phyloP scores from a whole-genome alignment of 2,329 filamentous ascomycete species.

The Aspergillus brasiliensis region DNA sequence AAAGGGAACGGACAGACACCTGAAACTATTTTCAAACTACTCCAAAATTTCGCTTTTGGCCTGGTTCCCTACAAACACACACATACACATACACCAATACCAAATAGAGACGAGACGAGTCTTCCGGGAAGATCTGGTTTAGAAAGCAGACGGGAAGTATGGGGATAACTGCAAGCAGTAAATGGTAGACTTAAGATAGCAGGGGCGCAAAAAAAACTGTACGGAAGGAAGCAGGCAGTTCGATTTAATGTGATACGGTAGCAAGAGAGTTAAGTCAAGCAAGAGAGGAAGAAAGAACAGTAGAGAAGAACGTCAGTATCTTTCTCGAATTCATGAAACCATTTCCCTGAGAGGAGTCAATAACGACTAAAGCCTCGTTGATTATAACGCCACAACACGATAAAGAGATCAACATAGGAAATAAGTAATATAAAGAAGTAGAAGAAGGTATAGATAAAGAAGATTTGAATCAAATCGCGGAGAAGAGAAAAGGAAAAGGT shows the following conservation, averaged over 20 bases:
- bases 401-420: conserved; percentile 15
- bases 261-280: not conserved
- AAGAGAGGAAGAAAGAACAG: conserved; percentile 2
- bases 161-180: not conserved
- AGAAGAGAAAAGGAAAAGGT: conserved; percentile 21
- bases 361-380: conserved; percentile 12
- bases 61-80: too few relatives aligned
- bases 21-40: too few relatives aligned
- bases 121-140: not conserved
- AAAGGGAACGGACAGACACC: too few relatives aligned
- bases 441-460: conserved; percentile 25
- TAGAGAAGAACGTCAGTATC: conserved; percentile 11
- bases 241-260: not conserved
- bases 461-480: not conserved
- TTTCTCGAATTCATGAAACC: conserved; percentile 24
- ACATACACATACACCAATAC: too few relatives aligned
- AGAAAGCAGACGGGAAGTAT: not conserved
- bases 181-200: not conserved
- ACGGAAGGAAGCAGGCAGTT: not conserved
- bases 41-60: too few relatives aligned
- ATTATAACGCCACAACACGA: conserved; percentile 20
- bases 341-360: conserved; percentile 16
- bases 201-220: not conserved
- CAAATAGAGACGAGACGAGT: too few relatives aligned
- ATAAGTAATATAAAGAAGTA: conserved; percentile 20